Base-by-base conservation (phyloP, 2,329 filamentous ascomycete species). In the Colletotrichum godetiae region DNA sequence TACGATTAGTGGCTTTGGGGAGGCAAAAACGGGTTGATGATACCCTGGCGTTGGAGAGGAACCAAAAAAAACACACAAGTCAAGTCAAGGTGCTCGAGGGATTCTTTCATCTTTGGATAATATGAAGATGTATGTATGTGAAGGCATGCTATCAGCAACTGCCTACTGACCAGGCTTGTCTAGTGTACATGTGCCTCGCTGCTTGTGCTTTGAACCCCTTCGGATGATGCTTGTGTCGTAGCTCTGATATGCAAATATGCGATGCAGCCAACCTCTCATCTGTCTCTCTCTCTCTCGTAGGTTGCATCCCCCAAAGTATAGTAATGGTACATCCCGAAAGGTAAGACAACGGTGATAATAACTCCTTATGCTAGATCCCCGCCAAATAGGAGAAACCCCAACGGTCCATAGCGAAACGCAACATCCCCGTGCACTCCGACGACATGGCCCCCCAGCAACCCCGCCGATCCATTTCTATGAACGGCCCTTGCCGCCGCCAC, bases 401-500 rank as follows among this genome's bases (percentile, higher is more conserved):
- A 46, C 68, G 64, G 31, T 57, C 24, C 49, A 66, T 15, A 33
- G 19, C 12, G 19, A 24, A 49, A 31, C 19, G 52, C 31, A 29
- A 37, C 11, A 8, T 49, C 42, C 19, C 42, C 19, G 10, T 22
- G 22, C 24, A 19, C 31, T 13, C n/a, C 19, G 10, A 5, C n/a
- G 15, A 5, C 13, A 7, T 4, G 5, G 15, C 22, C 24, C 60
- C 27, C 53, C 19, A 13, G 19, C 19, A 11, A 27, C 11, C 46
- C 57, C 19, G 53, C 4, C 10, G 13, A n/a, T 24, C 56, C 56
- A 52, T 22, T 22, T 35, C 63, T 35, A 77, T 6, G 46, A 69
- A 57, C 49, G 76, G n/a, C 73, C 74, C 74, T 77, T 76, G 67
- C 77, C 75, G 24, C 70, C 77, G 80, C 88, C 71, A 37, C 81